Conservation (phyloP, 441 rosid species). For the Melastoma candidum region DNA sequence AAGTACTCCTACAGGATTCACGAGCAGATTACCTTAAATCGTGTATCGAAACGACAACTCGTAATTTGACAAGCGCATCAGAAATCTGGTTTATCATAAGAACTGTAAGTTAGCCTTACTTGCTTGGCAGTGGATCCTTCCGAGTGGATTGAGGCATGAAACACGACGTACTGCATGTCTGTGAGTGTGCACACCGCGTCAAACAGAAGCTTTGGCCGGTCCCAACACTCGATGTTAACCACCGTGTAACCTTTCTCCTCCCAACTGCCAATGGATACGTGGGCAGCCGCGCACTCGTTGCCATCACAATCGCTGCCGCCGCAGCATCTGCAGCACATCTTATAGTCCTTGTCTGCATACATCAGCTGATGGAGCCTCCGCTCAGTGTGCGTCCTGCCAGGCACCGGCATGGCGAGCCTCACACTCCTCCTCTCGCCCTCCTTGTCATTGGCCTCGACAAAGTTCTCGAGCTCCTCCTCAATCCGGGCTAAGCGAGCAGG, state of each 20-base stretch:
- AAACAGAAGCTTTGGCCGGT: slow-evolving; percentile 70
- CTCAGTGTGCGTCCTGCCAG: slow-evolving; percentile 61
- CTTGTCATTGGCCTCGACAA: slow-evolving; percentile 56
- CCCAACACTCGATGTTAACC: slow-evolving; percentile 52
- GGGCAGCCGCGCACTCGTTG: slow-evolving; percentile 42
- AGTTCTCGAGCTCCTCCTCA: slow-evolving; percentile 42
- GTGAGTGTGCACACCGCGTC: slow-evolving; percentile 75
- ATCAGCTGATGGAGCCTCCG: slow-evolving; percentile 82
- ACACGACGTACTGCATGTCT: slow-evolving; percentile 69
- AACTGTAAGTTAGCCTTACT: slow-evolving; percentile 19
- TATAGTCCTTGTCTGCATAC: slow-evolving; percentile 50
- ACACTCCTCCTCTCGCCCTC: slow-evolving; percentile 45
- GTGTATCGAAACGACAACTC: background rate
- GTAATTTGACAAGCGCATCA: background rate
- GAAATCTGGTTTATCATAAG: background rate
- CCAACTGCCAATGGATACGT: slow-evolving; percentile 59
- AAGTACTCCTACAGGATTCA: slow-evolving; percentile 57
- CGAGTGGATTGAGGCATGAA: slow-evolving; percentile 74
- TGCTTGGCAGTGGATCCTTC: slow-evolving; percentile 57
- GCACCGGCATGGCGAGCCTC: slow-evolving; percentile 35
- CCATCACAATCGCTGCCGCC: slow-evolving; percentile 23
- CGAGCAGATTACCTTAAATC: background rate
- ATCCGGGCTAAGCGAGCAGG: slow-evolving; percentile 33
- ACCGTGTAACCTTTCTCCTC: slow-evolving; percentile 67
- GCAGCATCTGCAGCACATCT: slow-evolving; percentile 43